A percentile compares a stretch with the other conserved stretches of the same genome.
Conservation (phyloP, 345 rosid species). For the Firmiana major region DNA sequence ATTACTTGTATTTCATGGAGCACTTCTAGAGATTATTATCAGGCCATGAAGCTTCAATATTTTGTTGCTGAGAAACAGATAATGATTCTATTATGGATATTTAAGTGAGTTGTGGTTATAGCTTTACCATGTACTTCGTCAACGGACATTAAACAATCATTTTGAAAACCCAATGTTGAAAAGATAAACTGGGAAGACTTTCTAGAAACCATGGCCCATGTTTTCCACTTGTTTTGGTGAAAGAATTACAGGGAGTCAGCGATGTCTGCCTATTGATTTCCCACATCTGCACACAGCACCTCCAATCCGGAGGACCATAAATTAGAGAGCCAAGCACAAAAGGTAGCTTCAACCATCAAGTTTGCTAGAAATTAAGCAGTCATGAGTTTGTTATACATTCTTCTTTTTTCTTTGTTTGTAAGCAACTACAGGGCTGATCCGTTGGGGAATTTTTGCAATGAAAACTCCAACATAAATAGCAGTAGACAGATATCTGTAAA, state of each 20-base stretch:
- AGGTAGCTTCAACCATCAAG: background rate
- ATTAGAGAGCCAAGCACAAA: background rate
- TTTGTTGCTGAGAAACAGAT: background rate
- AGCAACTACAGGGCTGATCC: constrained; percentile 40
- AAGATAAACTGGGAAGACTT: background rate
- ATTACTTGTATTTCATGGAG: background rate
- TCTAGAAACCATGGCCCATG: background rate
- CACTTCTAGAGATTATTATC: background rate
- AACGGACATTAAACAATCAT: background rate
- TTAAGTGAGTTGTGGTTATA: background rate
- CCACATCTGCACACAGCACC: background rate
- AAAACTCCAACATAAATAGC: constrained; percentile 24
- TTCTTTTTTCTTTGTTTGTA: constrained; percentile 14
- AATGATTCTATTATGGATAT: background rate
- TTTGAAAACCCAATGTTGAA: background rate
- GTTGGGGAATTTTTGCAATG: constrained; percentile 50
- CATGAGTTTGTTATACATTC: background rate
- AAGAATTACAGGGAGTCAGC: background rate
- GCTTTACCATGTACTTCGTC: background rate
- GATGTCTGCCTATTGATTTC: background rate
- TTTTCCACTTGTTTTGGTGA: background rate
- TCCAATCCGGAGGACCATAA: background rate
- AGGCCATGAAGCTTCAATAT: background rate
- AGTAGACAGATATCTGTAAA: constrained; percentile 37
- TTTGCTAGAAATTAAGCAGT: background rate